Conservation (phyloP, 441 rosid species). For the Oxalis stricta region DNA sequence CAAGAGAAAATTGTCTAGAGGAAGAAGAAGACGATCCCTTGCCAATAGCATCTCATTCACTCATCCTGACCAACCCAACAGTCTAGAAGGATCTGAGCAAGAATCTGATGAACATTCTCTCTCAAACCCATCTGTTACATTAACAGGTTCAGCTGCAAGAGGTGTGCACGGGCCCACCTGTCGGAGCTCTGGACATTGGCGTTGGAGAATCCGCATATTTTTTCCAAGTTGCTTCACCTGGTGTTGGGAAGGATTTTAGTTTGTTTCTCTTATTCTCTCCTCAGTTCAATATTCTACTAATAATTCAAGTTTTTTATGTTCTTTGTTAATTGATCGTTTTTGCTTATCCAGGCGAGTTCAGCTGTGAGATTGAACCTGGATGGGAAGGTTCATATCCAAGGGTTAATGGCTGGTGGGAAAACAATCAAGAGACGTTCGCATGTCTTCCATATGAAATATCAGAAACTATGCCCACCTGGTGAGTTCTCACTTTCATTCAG, state of each 20-base stretch:
- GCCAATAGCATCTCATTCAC: too few species aligned
- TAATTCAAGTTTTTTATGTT: not conserved
- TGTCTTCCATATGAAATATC: constrained; percentile 25
- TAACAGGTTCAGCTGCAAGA: constrained; percentile 29
- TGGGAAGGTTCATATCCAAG: constrained; percentile 33
- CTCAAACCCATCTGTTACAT: constrained; percentile 14
- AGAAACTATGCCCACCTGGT: constrained; percentile 26
- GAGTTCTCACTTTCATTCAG: constrained; percentile 28
- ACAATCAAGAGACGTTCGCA: constrained; percentile 28
- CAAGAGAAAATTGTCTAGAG: constrained; percentile 18
- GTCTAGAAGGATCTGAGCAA: constrained; percentile 9
- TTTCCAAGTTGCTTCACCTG: constrained; percentile 50
- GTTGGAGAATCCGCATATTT: constrained; percentile 37
- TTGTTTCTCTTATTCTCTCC: constrained; percentile 8
- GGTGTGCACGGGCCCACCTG: constrained; percentile 24
- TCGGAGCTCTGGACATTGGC: constrained; percentile 52
- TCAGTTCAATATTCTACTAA: not conserved
- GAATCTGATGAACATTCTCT: constrained; percentile 15
- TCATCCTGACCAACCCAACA: too few species aligned
- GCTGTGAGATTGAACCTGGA: constrained; percentile 38
- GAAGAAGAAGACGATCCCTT: too few species aligned
- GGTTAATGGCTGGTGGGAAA: constrained; percentile 23
- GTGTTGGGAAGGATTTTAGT: constrained; percentile 37
- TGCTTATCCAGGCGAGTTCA: constrained; percentile 30
- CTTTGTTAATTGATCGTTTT: not conserved